These are phyloP conservation scores for Penicillium verrucosum DNA, from an alignment of 2,329 filamentous ascomycete genomes.

Conservation along the genomic window DNA sequence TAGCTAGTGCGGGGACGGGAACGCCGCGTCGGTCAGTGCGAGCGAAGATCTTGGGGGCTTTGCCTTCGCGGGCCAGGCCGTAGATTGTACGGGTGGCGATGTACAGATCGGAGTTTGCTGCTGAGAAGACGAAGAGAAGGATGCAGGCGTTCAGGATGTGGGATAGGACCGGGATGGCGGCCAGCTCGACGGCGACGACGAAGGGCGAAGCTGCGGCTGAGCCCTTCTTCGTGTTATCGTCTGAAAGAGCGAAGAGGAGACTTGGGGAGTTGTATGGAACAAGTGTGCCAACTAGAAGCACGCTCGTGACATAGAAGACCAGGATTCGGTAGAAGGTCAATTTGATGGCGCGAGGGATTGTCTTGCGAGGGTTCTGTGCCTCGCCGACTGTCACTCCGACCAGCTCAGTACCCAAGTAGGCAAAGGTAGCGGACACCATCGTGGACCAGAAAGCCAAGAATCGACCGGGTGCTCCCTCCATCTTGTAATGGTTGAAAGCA, in stretches of 20 bases:
- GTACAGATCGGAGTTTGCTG: constrained; percentile 75
- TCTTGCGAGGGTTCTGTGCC: constrained; percentile 73
- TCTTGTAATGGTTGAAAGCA: constrained; percentile 52
- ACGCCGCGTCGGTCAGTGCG: constrained; percentile 69
- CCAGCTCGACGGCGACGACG: constrained; percentile 67
- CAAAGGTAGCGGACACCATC: constrained; percentile 73
- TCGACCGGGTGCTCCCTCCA: constrained; percentile 46
- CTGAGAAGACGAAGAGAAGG: constrained; percentile 71
- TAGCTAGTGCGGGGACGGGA: constrained; percentile 62
- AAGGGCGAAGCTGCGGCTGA: constrained; percentile 67
- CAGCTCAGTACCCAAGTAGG: constrained; percentile 72
- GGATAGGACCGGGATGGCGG: constrained; percentile 61
- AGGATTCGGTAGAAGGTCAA: constrained; percentile 79
- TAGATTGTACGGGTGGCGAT: constrained; percentile 71
- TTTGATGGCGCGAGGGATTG: constrained; percentile 73
- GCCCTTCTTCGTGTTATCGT: constrained; percentile 32
- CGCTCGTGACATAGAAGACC: constrained; percentile 73
- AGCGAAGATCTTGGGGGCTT: constrained; percentile 69
- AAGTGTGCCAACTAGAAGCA: constrained; percentile 72
- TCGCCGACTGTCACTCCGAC: constrained; percentile 76
- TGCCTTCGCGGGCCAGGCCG: constrained; percentile 67
- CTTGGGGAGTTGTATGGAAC: constrained; percentile 66
- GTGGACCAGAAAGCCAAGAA: constrained; percentile 67
- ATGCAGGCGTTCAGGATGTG: constrained; percentile 72
- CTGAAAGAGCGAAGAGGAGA: constrained; percentile 51